Base-by-base conservation (phyloP, 164 flowering plant genomes). In the Dillenia suffruticosa region DNA sequence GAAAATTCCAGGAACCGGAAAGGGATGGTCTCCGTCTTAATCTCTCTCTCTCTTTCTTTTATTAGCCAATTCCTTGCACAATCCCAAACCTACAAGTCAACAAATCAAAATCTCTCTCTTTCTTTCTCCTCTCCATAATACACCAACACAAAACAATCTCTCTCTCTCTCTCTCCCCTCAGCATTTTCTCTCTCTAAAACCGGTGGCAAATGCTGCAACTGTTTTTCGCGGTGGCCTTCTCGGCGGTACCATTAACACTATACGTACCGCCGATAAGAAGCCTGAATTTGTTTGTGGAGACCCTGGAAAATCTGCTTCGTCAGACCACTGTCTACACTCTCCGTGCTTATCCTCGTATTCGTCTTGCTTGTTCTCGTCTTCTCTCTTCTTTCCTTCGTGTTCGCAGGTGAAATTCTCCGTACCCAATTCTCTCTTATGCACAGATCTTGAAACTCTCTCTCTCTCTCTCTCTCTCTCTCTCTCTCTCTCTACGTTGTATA, bases 191-290 rank as follows among this genome's bases (percentile, higher is more conserved):
- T 32, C 40, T 32, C 40, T 32, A 32, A 32, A 32, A 4, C 40
- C 7, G 40, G 40, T 32, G 40, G 40, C 55, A 65, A 70, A 74
- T 83, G 85, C 64, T 81, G 74, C 81, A 81, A 22, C 56, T 81
- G 40, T 61, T 81, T 51, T 76, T 83, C 58, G 82, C 84, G 40
- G 76, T 77, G 67, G 88, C 82, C 32, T 79, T 83, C 74, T 81
- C 88, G 50, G 88, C 88, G 46, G 88, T 77, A 63, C 88, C 85
- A 5, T 59, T 83, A 64, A 81, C 79, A n/a, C 79, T 83, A 24
- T 83, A 83, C 71, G 68, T 83, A 5, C 88, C 88, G 26, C 88
- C 88, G 48, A 58, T 83, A 24, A 62, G 88, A 15, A 76, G 74
- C 76, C 62, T 83, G 58, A 83, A 73, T 51, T 69, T 76, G 15